Conservation (phyloP, 1,284 basidiomycete species). For the Tilletia indica region DNA sequence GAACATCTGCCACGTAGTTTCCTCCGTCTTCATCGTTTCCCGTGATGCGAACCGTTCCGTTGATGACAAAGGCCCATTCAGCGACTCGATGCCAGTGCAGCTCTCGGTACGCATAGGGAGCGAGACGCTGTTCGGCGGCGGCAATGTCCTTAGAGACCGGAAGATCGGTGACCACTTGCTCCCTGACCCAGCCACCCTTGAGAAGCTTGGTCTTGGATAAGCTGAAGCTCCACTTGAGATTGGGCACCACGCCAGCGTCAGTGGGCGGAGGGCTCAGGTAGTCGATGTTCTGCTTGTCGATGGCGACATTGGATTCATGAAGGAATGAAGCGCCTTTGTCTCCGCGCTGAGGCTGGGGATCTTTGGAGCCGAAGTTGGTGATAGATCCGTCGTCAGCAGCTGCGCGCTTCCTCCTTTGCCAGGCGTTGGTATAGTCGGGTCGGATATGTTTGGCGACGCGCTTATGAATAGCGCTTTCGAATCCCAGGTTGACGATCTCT, state of each 20-base stretch:
- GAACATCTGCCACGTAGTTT: slow-evolving; percentile 61
- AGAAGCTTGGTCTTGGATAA: slow-evolving; percentile 15
- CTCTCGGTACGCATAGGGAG: slow-evolving; percentile 23
- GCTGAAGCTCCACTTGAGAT: slow-evolving; percentile 23
- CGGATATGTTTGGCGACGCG: slow-evolving; percentile 24
- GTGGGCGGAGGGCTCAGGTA: slow-evolving; percentile 17
- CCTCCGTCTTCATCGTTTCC: slow-evolving; percentile 66
- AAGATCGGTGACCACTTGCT: slow-evolving; percentile 20
- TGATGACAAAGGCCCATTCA: slow-evolving; percentile 47
- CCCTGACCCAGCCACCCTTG: slow-evolving; percentile 21
- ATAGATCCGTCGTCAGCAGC: slow-evolving; percentile 3
- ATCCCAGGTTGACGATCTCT: neutral
- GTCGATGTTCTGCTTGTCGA: slow-evolving; percentile 22
- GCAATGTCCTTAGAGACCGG: slow-evolving; percentile 11
- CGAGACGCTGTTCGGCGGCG: slow-evolving; percentile 18
- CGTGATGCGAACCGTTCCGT: slow-evolving; percentile 58
- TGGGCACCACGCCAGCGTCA: slow-evolving; percentile 17
- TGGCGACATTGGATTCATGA: slow-evolving; percentile 17
- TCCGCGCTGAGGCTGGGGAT: slow-evolving; percentile 21
- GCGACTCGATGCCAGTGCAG: slow-evolving; percentile 26
- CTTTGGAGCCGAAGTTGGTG: neutral
- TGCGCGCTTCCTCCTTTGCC: slow-evolving; percentile 1
- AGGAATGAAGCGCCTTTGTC: slow-evolving; percentile 20
- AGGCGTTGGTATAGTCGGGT: slow-evolving; percentile 14
- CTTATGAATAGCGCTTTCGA: slow-evolving; percentile 20